Percentiles rank a stretch among this genome's conserved stretches.
Conservation (phyloP, 305 asterid genomes). For the Rubia balearica region DNA sequence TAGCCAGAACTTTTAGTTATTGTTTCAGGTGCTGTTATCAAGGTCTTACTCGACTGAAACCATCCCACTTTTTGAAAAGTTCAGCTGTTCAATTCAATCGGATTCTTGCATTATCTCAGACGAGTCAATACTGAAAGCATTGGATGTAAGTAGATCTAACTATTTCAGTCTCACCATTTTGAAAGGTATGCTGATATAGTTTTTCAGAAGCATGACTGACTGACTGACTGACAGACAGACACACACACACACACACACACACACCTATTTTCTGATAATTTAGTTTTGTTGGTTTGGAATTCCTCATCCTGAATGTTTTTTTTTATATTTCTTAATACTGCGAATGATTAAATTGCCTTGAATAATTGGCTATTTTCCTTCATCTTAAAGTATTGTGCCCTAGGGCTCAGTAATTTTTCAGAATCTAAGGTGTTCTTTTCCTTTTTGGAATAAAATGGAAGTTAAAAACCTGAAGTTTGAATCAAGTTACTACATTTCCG, state of each 20-base stretch:
- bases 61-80: slow-evolving; percentile 51
- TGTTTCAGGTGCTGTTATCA: slow-evolving; percentile 48
- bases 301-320: background rate
- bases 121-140: slow-evolving; percentile 53
- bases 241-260: background rate
- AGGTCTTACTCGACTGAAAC: slow-evolving; percentile 30
- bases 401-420: background rate
- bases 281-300: background rate
- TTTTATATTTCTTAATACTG: background rate
- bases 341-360: background rate
- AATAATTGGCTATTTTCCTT: background rate
- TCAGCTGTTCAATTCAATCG: slow-evolving; percentile 44
- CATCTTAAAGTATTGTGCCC: background rate
- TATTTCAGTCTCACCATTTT: background rate
- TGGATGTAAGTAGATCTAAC: slow-evolving; percentile 43
- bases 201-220: background rate
- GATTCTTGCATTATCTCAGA: slow-evolving; percentile 53
- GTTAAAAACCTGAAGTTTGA: background rate
- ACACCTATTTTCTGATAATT: background rate
- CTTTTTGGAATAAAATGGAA: background rate
- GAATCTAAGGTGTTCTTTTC: background rate
- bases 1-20: slow-evolving; percentile 15
- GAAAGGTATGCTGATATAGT: background rate
- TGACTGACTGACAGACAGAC: too few species aligned
- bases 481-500: too few species aligned